phyloP scores from a whole-genome alignment of 2,329 filamentous ascomycete genomes.

The Microsporum ferrugineum region DNA sequence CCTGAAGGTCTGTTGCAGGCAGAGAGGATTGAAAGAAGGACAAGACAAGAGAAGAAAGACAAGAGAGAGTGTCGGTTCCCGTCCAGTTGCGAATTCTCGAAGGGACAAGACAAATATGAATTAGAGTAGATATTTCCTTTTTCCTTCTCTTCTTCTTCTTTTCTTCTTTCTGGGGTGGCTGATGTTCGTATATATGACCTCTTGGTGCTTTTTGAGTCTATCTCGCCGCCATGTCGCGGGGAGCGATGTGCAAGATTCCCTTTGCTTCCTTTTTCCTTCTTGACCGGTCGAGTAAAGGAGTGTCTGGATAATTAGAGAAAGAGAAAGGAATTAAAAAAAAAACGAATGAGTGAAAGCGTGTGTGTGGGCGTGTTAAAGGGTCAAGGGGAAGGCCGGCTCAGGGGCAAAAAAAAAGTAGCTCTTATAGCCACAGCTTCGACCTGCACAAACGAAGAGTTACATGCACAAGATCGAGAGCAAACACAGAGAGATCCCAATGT shows the following conservation, averaged over 20 bases:
- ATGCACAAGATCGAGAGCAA: no score
- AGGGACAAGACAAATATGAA: not conserved
- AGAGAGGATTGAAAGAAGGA: not conserved
- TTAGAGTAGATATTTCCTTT: conserved; percentile 2
- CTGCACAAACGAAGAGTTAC: no score
- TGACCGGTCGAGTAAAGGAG: not conserved
- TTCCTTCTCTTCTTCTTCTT: not conserved
- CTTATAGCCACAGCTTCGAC: not conserved
- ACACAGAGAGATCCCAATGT: no score
- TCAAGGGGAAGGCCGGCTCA: not conserved
- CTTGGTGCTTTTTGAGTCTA: not conserved
- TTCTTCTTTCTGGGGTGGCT: not conserved
- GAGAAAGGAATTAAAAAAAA: not conserved
- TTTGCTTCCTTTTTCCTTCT: not conserved
- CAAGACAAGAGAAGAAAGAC: not conserved
- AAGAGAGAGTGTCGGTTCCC: not conserved
- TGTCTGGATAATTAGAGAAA: not conserved
- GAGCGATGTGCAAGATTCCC: not conserved
- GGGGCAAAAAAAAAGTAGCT: not conserved
- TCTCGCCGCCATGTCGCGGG: not conserved
- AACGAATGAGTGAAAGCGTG: not conserved
- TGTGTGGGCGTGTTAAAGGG: not conserved
- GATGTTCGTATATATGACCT: not conserved
- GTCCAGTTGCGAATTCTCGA: not conserved
- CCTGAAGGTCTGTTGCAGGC: not conserved